Percentiles rank a stretch among this genome's conserved stretches.
Evolutionary conservation across 192 early-diverging fungal genomes (phyloP).

Genomic region (Dimargaris xerosporica): DNA sequence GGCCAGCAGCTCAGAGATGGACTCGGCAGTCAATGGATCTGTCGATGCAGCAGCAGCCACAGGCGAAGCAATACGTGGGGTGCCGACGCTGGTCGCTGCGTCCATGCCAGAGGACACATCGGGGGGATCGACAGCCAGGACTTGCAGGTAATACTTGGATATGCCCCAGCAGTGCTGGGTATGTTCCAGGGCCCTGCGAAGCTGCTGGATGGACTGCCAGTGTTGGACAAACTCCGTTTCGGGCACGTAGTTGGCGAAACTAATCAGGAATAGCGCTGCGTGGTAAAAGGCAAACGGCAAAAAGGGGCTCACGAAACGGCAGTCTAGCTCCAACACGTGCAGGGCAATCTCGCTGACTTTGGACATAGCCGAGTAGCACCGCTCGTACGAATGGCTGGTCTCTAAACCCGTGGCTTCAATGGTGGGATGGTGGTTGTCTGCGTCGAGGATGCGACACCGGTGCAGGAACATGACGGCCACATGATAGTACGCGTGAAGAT

Average conservation of each 20-base stretch:
- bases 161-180: background rate
- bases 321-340: background rate
- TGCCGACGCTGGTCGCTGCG: no score
- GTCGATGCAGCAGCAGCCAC: no score
- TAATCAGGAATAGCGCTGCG: conserved; percentile 6
- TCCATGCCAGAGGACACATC: no score
- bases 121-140: background rate
- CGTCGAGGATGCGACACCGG: conserved; percentile 5
- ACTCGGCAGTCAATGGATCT: no score
- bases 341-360: conserved; percentile 2
- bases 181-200: conserved; percentile 2
- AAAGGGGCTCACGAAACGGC: conserved; percentile 8
- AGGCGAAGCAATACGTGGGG: no score
- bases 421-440: conserved; percentile 2
- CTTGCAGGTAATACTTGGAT: background rate
- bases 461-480: conserved; percentile 5
- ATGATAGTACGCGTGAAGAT: conserved; percentile 9
- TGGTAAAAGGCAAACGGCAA: conserved; percentile 12
- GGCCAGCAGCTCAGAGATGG: no score
- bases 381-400: background rate
- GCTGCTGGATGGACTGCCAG: background rate
- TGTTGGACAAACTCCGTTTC: background rate
- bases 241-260: background rate
- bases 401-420: background rate
- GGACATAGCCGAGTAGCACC: conserved; percentile 5